These are phyloP conservation scores for Cryphonectria nitschkei DNA, from an alignment of 2,329 filamentous ascomycete species.

Conservation along the genomic window DNA sequence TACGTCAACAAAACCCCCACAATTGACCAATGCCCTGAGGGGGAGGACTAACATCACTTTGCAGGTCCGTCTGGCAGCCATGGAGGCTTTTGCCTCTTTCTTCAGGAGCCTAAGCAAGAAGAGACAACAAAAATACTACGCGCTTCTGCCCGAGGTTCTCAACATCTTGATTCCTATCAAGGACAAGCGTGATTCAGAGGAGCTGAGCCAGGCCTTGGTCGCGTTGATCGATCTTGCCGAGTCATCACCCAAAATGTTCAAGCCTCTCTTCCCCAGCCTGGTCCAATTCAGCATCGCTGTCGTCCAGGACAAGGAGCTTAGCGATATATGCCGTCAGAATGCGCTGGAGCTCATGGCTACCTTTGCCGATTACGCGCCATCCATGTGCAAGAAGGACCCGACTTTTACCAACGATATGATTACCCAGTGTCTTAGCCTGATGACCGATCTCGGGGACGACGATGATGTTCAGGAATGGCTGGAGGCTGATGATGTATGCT, in stretches of 20 bases:
- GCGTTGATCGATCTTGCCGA: constrained; percentile 94
- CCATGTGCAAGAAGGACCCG: constrained; percentile 93
- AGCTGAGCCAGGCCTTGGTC: constrained; percentile 86
- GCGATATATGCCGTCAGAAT: constrained; percentile 89
- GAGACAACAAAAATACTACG: constrained; percentile 83
- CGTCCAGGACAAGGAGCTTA: constrained; percentile 93
- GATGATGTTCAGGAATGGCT: constrained; percentile 96
- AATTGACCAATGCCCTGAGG: constrained; percentile 24
- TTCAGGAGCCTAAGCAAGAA: constrained; percentile 92
- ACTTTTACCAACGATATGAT: constrained; percentile 96
- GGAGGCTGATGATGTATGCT: constrained; percentile 79
- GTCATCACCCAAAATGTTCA: constrained; percentile 97
- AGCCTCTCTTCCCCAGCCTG: constrained; percentile 86
- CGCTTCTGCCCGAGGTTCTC: constrained; percentile 85
- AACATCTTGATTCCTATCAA: constrained; percentile 95
- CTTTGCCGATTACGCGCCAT: constrained; percentile 91
- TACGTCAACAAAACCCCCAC: constrained; percentile 45
- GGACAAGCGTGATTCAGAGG: constrained; percentile 85
- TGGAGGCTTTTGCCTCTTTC: constrained; percentile 96
- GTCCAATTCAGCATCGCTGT: constrained; percentile 93
- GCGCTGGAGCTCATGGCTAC: constrained; percentile 97
- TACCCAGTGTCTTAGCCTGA: constrained; percentile 93
- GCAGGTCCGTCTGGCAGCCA: constrained; percentile 86
- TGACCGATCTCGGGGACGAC: constrained; percentile 94
- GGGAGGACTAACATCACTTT: not conserved